These are phyloP conservation scores for Volvox reticuliferus DNA, from an alignment of 139 green algal species.

Conservation along the genomic window DNA sequence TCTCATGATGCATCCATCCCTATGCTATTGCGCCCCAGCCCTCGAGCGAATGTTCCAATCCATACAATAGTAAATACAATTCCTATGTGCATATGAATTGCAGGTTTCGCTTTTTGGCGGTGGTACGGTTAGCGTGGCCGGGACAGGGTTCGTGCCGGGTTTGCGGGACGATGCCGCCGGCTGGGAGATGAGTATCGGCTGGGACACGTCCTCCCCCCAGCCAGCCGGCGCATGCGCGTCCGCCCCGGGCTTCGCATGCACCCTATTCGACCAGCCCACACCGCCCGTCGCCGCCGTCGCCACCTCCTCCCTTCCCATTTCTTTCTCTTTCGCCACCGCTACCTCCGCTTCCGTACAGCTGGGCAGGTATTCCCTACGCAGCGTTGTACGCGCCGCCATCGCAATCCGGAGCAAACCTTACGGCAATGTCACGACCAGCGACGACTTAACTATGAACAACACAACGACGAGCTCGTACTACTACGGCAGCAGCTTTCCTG, in stretches of 20 bases:
- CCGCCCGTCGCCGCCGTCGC: neutral
- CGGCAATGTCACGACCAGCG: neutral
- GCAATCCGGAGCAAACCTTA: too few species aligned
- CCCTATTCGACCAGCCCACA: neutral
- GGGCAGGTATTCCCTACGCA: neutral
- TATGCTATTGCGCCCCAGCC: too few species aligned
- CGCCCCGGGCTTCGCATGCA: neutral
- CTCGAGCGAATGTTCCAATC: too few species aligned
- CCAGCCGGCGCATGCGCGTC: neutral
- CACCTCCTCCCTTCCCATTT: neutral
- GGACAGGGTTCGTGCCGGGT: neutral
- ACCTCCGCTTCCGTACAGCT: neutral
- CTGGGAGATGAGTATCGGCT: neutral
- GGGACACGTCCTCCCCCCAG: neutral
- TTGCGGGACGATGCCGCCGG: neutral
- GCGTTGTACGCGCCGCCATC: too few species aligned
- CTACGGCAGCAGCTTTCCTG: too few species aligned
- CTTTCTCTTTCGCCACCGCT: neutral
- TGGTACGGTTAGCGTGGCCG: neutral
- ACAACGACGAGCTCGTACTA: too few species aligned
- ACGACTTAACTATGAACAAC: too few species aligned
- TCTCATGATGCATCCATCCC: too few species aligned
- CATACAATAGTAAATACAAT: too few species aligned
- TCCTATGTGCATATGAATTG: neutral
- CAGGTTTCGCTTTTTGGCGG: conserved; percentile 34